phyloP scores from a whole-genome alignment of 225 moss, liverwort and hornwort species.

The Takakia lepidozioides region DNA sequence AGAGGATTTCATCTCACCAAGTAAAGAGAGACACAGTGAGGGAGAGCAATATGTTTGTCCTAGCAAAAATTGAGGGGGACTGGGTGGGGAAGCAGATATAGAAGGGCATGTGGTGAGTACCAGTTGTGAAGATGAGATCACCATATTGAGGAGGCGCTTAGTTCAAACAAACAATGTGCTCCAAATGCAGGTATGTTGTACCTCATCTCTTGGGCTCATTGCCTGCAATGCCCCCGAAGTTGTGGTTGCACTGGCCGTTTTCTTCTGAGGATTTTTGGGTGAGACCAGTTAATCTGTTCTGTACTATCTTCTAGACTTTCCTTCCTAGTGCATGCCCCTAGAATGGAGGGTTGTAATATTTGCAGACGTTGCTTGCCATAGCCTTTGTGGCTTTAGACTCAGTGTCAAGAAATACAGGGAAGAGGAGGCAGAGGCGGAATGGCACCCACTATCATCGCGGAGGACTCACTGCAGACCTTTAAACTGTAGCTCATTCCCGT shows the following conservation, averaged over 20 bases:
- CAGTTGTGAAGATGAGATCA: conserved; percentile 67
- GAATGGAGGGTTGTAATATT: background rate
- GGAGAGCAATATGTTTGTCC: too few species aligned
- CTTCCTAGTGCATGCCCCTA: background rate
- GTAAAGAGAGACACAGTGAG: background rate
- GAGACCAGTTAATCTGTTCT: conserved; percentile 1
- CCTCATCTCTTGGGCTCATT: background rate
- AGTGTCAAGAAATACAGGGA: too few species aligned
- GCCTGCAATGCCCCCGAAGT: too few species aligned
- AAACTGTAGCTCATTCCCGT: too few species aligned
- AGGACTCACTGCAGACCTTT: too few species aligned
- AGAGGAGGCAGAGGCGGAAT: too few species aligned
- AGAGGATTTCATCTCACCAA: too few species aligned
- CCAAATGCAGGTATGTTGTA: conserved; percentile 49
- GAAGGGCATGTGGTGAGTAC: conserved; percentile 38
- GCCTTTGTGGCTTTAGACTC: background rate
- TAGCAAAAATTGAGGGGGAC: background rate
- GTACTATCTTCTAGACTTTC: background rate
- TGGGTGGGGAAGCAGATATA: conserved; percentile 33
- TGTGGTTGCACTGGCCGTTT: background rate
- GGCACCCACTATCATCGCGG: too few species aligned
- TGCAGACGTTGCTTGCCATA: background rate
- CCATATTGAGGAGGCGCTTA: conserved; percentile 54
- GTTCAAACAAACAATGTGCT: conserved; percentile 60
- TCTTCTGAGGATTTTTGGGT: background rate